phyloP scores from a whole-genome alignment of 2,329 filamentous ascomycete genomes.

The Bipolaris cookei region DNA sequence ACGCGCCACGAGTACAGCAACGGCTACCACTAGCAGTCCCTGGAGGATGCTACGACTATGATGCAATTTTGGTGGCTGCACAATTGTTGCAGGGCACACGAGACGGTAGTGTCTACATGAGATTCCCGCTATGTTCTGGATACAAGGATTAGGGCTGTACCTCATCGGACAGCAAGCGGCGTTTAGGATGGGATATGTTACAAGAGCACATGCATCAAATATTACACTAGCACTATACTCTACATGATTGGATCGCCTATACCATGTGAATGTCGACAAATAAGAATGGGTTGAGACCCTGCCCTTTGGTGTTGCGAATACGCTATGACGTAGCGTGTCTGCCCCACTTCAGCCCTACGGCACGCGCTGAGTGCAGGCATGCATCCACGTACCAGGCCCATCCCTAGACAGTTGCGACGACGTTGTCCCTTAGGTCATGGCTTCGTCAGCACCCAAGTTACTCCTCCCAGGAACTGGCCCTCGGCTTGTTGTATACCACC shows the following conservation, averaged over 20 bases:
- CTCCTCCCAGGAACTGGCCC: slow-evolving; percentile 47
- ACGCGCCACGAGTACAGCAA: slow-evolving; percentile 49
- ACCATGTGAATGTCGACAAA: not conserved
- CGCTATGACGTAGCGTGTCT: slow-evolving; percentile 30
- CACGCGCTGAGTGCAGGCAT: slow-evolving; percentile 15
- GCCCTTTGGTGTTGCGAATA: slow-evolving; percentile 19
- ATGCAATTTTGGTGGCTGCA: slow-evolving; percentile 34
- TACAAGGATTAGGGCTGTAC: slow-evolving; percentile 25
- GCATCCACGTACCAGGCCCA: slow-evolving; percentile 15
- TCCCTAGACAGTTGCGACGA: slow-evolving; percentile 1
- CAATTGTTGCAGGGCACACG: slow-evolving; percentile 19
- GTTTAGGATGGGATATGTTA: slow-evolving; percentile 29
- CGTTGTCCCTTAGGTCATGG: slow-evolving; percentile 28
- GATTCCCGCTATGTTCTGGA: slow-evolving; percentile 28
- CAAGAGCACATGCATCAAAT: slow-evolving; percentile 12
- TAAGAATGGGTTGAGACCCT: not conserved
- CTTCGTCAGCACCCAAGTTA: slow-evolving; percentile 37
- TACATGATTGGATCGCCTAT: not conserved
- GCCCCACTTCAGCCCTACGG: slow-evolving; percentile 42
- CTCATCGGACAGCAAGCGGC: slow-evolving; percentile 27
- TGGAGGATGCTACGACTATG: slow-evolving; percentile 39
- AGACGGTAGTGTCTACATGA: slow-evolving; percentile 17
- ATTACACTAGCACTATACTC: not conserved
- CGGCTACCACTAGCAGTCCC: slow-evolving; percentile 37
- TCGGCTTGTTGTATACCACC: slow-evolving; percentile 65